Conservation (phyloP, 352 stramenopile genomes). For the Globisporangium rhizosaccharum region DNA sequence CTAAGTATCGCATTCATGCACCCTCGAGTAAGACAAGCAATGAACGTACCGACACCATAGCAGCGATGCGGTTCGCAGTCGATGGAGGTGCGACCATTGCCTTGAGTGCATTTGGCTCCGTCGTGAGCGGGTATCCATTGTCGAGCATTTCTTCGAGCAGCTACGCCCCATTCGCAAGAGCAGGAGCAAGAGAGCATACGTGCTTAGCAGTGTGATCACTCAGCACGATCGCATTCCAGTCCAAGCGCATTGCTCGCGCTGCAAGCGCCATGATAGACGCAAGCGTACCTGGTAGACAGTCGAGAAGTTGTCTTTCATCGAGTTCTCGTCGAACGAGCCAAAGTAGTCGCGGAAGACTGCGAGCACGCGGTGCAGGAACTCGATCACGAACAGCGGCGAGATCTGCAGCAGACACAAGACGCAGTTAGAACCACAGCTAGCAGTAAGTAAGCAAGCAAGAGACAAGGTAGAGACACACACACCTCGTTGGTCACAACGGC, state of each 20-base stretch:
- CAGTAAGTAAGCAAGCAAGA: background rate
- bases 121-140: conserved; percentile 96
- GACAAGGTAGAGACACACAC: conserved; percentile 4
- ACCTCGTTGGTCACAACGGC: conserved; percentile 94
- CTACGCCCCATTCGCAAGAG: conserved; percentile 14
- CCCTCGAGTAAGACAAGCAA: background rate
- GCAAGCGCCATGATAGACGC: background rate
- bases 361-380: conserved; percentile 96
- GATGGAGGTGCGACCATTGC: conserved; percentile 95
- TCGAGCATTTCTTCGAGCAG: conserved; percentile 97
- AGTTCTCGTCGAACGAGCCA: conserved; percentile 92
- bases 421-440: background rate
- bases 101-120: conserved; percentile 96
- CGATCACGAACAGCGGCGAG: conserved; percentile 88
- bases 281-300: conserved; percentile 89
- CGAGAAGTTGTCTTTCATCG: conserved; percentile 98
- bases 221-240: background rate
- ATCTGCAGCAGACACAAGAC: conserved; percentile 36
- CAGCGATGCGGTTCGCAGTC: conserved; percentile 86
- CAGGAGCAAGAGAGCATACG: background rate
- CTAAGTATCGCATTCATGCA: background rate
- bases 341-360: conserved; percentile 98
- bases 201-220: background rate
- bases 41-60: conserved; percentile 67
- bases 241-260: no score